These are phyloP conservation scores for Ophiostoma populinum DNA, from an alignment of 2,329 filamentous ascomycete species.

Conservation along the genomic window DNA sequence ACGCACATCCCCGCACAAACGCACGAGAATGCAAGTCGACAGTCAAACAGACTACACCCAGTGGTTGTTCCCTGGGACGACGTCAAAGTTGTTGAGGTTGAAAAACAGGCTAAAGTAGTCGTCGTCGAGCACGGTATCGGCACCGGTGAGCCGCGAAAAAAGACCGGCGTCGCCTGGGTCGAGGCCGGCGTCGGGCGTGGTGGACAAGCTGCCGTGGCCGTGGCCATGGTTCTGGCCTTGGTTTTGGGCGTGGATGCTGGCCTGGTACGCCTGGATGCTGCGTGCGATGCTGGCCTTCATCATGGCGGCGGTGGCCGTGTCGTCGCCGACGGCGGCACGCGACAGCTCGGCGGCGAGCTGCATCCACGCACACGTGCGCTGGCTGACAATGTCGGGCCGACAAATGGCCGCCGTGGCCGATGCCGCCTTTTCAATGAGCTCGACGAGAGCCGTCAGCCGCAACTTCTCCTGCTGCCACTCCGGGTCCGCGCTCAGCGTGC, in stretches of 20 bases:
- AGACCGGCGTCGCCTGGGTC: background rate
- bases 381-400: background rate
- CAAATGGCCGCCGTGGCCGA: background rate
- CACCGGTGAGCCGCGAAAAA: background rate
- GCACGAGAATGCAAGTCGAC: too few species aligned
- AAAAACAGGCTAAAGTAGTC: slow-evolving; percentile 1
- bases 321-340: background rate
- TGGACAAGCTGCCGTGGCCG: background rate
- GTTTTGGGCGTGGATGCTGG: background rate
- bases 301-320: background rate
- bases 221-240: too few species aligned
- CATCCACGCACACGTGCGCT: slow-evolving; percentile 1
- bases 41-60: too few species aligned
- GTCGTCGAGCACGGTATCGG: background rate
- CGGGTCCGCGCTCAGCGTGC: background rate
- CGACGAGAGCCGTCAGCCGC: background rate
- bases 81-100: slow-evolving; percentile 12
- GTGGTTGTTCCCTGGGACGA: background rate
- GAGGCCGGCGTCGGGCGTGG: background rate
- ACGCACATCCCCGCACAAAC: too few species aligned
- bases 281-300: background rate
- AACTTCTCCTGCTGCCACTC: slow-evolving; percentile 1
- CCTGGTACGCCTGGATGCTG: background rate
- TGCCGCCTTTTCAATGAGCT: background rate
- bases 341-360: background rate